phyloP scores from a whole-genome alignment of 2,329 filamentous ascomycete species.

The Verruconis gallopava region DNA sequence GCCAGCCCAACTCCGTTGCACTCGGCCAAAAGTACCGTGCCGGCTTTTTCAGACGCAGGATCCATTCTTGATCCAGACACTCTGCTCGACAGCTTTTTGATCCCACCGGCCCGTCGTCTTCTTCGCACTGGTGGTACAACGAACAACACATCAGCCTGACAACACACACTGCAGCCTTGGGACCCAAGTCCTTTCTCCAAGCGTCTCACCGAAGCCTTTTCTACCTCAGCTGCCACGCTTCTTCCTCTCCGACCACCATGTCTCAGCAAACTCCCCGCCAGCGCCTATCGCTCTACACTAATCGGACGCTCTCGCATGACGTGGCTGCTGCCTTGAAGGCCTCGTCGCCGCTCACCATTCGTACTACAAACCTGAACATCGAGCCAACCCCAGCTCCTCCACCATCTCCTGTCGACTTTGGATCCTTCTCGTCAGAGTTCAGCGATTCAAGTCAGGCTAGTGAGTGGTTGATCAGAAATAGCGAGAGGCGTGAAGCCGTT shows the following conservation, averaged over 20 bases:
- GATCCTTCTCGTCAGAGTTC: constrained; percentile 12
- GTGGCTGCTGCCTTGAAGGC: constrained; percentile 28
- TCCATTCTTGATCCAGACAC: too few relatives aligned
- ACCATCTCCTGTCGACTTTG: constrained; percentile 28
- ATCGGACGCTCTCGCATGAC: constrained; percentile 27
- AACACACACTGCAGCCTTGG: too few relatives aligned
- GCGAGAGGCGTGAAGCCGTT: background rate
- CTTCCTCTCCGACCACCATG: constrained; percentile 18
- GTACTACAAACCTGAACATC: constrained; percentile 8
- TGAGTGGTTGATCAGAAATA: background rate
- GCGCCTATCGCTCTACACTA: constrained; percentile 29
- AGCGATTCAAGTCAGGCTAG: constrained; percentile 1
- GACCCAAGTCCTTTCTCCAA: too few relatives aligned
- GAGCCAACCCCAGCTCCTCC: constrained; percentile 25
- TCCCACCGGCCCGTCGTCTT: too few relatives aligned
- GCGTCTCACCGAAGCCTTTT: too few relatives aligned
- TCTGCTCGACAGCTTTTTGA: too few relatives aligned
- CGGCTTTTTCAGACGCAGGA: too few relatives aligned
- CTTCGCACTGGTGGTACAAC: too few relatives aligned
- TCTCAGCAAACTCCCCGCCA: constrained; percentile 22
- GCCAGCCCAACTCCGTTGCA: too few relatives aligned
- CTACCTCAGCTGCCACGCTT: too few relatives aligned
- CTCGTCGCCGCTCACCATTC: constrained; percentile 16
- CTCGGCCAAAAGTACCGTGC: too few relatives aligned
- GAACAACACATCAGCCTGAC: too few relatives aligned